Conservation (phyloP, 352 stramenopile species). For the Aphanomyces astaci region DNA sequence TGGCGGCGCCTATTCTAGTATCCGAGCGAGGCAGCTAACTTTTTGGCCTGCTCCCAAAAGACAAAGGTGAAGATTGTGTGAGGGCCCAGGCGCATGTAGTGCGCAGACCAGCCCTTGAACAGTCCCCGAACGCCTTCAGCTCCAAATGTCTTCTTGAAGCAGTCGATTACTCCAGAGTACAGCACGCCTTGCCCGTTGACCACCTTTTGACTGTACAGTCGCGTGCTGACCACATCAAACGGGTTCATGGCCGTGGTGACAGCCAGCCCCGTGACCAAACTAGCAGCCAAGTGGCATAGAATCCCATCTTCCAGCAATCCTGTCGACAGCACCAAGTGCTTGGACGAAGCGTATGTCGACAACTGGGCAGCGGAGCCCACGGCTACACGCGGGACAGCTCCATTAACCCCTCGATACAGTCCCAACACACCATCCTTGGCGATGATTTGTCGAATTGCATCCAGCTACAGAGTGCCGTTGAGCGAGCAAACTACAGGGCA, state of each 20-base stretch:
- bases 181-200: slow-evolving; percentile 78
- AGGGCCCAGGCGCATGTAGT: slow-evolving; percentile 80
- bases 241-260: slow-evolving; percentile 84
- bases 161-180: slow-evolving; percentile 69
- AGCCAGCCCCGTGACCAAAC: slow-evolving; percentile 65
- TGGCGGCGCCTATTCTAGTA: slow-evolving; percentile 29
- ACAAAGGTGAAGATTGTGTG: slow-evolving; percentile 84
- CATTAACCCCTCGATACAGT: slow-evolving; percentile 65
- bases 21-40: slow-evolving; percentile 47
- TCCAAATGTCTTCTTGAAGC: slow-evolving; percentile 69
- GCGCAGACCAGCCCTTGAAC: slow-evolving; percentile 81
- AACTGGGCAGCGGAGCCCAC: slow-evolving; percentile 78
- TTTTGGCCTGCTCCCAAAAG: slow-evolving; percentile 81
- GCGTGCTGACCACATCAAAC: slow-evolving; percentile 81
- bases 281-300: slow-evolving; percentile 68
- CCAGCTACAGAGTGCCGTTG: slow-evolving; percentile 34
- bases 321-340: slow-evolving; percentile 67
- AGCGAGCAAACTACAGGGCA: background rate
- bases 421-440: slow-evolving; percentile 56
- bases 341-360: slow-evolving; percentile 76
- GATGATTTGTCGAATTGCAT: slow-evolving; percentile 72
- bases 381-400: slow-evolving; percentile 65
- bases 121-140: slow-evolving; percentile 70
- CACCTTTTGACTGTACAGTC: slow-evolving; percentile 82
- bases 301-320: slow-evolving; percentile 62